Percentiles rank a stretch among this genome's conserved stretches.
These are phyloP conservation scores for Marasmius fiardii DNA, from an alignment of 1,284 basidiomycete genomes.

Conservation along the genomic window DNA sequence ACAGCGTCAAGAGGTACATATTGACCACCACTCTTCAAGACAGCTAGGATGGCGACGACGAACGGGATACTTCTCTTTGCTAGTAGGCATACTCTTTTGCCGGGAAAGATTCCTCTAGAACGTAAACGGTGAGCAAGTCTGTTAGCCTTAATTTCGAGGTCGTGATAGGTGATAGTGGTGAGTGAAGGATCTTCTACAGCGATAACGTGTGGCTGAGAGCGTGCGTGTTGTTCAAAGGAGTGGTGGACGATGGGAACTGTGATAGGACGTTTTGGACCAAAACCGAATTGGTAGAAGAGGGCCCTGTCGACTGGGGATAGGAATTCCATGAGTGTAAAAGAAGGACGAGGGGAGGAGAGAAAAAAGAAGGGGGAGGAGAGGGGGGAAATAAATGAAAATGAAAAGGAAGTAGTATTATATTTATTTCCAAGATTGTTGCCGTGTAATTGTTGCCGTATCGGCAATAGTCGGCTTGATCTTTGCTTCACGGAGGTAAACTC, in stretches of 20 bases:
- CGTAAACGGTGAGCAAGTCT: slow-evolving; percentile 22
- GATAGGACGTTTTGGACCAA: slow-evolving; percentile 20
- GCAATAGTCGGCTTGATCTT: no score
- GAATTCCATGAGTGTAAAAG: no score
- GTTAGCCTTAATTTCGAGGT: slow-evolving; percentile 22
- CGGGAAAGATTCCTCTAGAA: slow-evolving; percentile 28
- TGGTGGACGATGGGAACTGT: slow-evolving; percentile 25
- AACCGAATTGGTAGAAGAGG: slow-evolving; percentile 24
- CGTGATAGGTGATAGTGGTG: slow-evolving; percentile 17
- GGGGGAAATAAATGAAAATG: neutral
- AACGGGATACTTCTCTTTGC: slow-evolving; percentile 41
- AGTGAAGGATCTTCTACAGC: slow-evolving; percentile 23
- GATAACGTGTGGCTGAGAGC: slow-evolving; percentile 22
- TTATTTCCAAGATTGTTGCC: no score
- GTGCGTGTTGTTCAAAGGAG: slow-evolving; percentile 23
- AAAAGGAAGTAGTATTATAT: no score
- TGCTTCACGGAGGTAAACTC: no score
- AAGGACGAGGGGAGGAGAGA: slow-evolving; percentile 17
- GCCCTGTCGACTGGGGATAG: slow-evolving; percentile 22
- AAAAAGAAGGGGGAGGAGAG: neutral
- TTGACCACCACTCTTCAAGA: slow-evolving; percentile 43
- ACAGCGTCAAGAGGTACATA: slow-evolving; percentile 51
- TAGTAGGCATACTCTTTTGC: slow-evolving; percentile 41
- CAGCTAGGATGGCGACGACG: slow-evolving; percentile 41
- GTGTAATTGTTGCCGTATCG: no score